Conservation (phyloP, 352 stramenopile genomes). For the Saprolegnia parasitica region DNA sequence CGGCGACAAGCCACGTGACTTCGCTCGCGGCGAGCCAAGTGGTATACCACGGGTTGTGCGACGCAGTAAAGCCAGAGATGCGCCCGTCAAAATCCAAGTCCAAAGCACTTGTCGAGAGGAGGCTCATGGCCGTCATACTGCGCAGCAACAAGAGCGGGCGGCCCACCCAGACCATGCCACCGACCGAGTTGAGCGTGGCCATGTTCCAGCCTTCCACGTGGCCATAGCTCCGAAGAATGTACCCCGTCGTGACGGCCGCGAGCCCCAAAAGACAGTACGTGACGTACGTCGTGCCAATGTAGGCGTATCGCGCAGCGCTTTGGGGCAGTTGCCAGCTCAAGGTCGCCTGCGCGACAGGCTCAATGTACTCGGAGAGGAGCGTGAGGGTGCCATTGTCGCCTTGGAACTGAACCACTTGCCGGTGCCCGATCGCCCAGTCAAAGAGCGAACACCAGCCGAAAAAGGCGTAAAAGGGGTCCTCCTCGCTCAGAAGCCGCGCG, state of each 20-base stretch:
- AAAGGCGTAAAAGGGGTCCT: background rate
- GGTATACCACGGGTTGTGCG: background rate
- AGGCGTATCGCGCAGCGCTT: background rate
- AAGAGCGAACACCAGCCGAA: background rate
- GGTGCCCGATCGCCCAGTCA: background rate
- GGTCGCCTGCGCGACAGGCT: background rate
- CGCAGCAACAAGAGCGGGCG: conserved; percentile 7
- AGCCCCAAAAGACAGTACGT: background rate
- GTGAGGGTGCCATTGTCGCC: background rate
- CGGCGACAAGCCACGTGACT: background rate
- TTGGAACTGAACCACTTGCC: background rate
- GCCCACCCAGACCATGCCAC: background rate
- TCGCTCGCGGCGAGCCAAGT: background rate
- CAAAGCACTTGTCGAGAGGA: background rate
- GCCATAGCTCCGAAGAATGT: background rate
- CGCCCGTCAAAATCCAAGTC: background rate
- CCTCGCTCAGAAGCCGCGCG: background rate
- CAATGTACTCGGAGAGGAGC: background rate
- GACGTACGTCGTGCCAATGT: background rate
- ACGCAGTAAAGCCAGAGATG: background rate
- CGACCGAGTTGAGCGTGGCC: background rate
- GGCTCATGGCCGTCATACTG: background rate
- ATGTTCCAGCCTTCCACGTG: conserved; percentile 5
- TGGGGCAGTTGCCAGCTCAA: too few species aligned
- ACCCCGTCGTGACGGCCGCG: background rate